Conservation (phyloP, 2,329 filamentous ascomycete species). For the Tothia fuscella region DNA sequence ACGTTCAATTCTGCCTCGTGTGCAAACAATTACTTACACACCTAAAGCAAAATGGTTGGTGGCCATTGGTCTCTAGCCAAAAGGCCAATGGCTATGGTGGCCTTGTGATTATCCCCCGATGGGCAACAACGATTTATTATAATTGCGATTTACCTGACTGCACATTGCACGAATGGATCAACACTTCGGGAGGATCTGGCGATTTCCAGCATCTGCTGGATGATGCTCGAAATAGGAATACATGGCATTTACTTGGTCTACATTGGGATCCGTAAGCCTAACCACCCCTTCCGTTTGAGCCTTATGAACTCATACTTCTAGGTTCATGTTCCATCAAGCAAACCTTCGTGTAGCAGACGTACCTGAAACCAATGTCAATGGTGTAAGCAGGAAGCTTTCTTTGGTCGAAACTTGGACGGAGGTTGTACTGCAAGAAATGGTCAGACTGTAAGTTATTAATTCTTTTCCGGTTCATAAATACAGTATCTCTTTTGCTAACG, state of each 20-base stretch:
- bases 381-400: conserved; percentile 34
- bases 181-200: conserved; percentile 44
- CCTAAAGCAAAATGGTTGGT: conserved; percentile 35
- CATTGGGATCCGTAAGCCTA: conserved; percentile 35
- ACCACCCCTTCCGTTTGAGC: neutral
- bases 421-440: conserved; percentile 40
- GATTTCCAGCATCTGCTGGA: conserved; percentile 40
- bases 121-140: conserved; percentile 52
- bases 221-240: conserved; percentile 40
- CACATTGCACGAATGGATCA: conserved; percentile 48
- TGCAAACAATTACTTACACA: neutral
- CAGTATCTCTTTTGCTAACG: neutral
- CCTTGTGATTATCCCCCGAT: conserved; percentile 46
- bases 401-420: conserved; percentile 48
- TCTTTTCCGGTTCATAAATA: too few species aligned
- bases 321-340: conserved; percentile 54
- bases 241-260: conserved; percentile 44
- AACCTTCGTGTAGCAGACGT: conserved; percentile 43
- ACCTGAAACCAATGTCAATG: conserved; percentile 36
- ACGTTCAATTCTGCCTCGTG: neutral
- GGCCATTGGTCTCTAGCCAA: conserved; percentile 42
- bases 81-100: conserved; percentile 43
- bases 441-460: conserved; percentile 30
- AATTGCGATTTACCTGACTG: conserved; percentile 48
- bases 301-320: neutral